Percentiles rank a stretch among this genome's conserved stretches.
Evolutionary conservation across 768 basidiomycete genomes (phyloP).

Genomic region (Leccinum boreale): DNA sequence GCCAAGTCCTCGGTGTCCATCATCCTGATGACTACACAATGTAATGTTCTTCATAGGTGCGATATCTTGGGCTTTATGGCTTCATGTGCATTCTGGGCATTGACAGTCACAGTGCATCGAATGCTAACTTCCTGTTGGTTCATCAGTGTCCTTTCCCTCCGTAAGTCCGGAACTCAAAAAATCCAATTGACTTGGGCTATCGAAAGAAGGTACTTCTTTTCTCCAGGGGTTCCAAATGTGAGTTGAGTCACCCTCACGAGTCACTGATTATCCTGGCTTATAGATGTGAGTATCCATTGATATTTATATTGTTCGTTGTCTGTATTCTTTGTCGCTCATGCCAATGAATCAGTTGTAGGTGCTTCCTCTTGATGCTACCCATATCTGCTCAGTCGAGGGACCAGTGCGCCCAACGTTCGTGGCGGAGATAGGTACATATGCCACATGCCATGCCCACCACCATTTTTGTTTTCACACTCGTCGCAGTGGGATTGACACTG

Average conservation of each 20-base stretch:
- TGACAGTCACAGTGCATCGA: not conserved
- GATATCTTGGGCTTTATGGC: not conserved
- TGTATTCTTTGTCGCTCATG: not conserved
- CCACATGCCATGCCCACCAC: too few species aligned
- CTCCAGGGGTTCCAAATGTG: conserved; percentile 7
- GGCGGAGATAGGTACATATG: not conserved
- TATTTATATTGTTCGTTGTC: too few species aligned
- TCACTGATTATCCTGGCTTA: not conserved
- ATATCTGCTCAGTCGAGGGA: not conserved
- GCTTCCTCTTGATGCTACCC: not conserved
- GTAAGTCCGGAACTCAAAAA: not conserved
- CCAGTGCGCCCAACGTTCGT: not conserved
- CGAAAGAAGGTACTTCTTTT: conserved; percentile 8
- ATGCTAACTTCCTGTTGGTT: not conserved
- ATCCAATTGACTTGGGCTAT: not conserved
- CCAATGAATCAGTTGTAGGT: not conserved
- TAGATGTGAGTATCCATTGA: conserved; percentile 8
- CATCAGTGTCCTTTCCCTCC: not conserved
- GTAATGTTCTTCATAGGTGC: not conserved
- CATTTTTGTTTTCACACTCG: too few species aligned
- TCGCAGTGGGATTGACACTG: not conserved
- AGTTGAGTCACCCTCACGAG: not conserved
- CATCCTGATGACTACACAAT: not conserved
- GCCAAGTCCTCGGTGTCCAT: not conserved
- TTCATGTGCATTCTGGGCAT: not conserved